Base-by-base conservation (phyloP, 805 yeast species). In the Saccharomyces mikatae region DNA sequence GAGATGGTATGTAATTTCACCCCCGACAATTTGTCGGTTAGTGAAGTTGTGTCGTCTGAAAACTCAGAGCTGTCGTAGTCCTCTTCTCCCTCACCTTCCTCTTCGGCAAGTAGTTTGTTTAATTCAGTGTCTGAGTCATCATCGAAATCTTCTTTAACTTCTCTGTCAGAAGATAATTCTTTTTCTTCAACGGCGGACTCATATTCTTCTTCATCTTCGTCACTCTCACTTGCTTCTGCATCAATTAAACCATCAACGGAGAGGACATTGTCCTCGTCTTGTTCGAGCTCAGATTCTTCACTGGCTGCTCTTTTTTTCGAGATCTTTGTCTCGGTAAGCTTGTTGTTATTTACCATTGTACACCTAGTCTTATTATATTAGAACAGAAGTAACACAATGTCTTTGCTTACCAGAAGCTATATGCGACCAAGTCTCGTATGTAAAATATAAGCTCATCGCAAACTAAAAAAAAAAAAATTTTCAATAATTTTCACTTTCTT, bases 71-170 rank as follows among this genome's bases (percentile, higher is more conserved):
- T 62, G 46, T 59, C 60, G 41, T 63, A 61, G 26, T 60, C 61
- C 9, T 54, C 68, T 11, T 64, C 71, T 3, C 60, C 67, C 28
- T 56, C 63, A 47, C 61, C 70, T 29, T 77, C 81, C 60, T 80
- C 83, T 56, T 74, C 78, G 6, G 81, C 87, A 46, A 85, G 66
- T n/a, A 86, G 72, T 50, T 73, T 70, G 62, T 85, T 83, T 56
- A 84, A 74, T 61, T 84, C 90, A 4, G 79, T 84, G 58, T 84
- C 89, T 6, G 81, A 77, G 56, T 81, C 84, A 6, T 66, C 74
- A 2, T 71, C 77, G 22, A 55, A 56, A 21, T 52, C 59, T 32
- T 46, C 49, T 31, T 57, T 62, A n/a, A 55, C 65, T 24, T 55
- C 58, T 31, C 54, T 62, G 17, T 36, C 44, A 36, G 24, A 36